A percentile compares a stretch with the other conserved stretches of the same genome.
phyloP scores from a whole-genome alignment of 257 asterid species.

The Striga asiatica region DNA sequence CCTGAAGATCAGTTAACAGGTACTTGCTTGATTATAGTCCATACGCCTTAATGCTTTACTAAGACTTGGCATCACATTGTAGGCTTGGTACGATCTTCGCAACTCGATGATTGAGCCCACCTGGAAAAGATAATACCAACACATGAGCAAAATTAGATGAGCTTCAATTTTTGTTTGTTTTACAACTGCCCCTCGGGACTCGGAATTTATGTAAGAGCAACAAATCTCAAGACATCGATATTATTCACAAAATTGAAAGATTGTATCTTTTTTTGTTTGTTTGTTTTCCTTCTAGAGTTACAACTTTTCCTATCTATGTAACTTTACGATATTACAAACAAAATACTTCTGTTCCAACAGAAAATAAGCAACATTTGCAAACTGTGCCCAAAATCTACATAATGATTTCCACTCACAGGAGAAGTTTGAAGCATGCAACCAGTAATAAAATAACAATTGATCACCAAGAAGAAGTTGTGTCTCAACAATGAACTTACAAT shows the following conservation, averaged over 20 bases:
- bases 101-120: conserved; percentile 90
- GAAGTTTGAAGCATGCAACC: too few relatives aligned
- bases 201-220: too few relatives aligned
- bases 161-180: too few relatives aligned
- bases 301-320: too few relatives aligned
- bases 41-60: conserved; percentile 66
- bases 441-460: background rate
- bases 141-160: background rate
- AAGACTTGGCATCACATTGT: conserved; percentile 95
- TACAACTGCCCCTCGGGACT: too few relatives aligned
- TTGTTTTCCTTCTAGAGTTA: too few relatives aligned
- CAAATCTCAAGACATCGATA: background rate
- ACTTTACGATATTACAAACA: too few relatives aligned
- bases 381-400: background rate
- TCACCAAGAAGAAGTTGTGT: background rate
- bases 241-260: background rate
- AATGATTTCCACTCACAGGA: too few relatives aligned
- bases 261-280: too few relatives aligned
- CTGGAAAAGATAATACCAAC: conserved; percentile 30
- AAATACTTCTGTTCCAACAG: too few relatives aligned
- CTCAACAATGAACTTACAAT: conserved; percentile 46
- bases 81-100: conserved; percentile 97
- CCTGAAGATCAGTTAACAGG: background rate
- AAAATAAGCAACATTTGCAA: too few relatives aligned
- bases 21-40: conserved; percentile 35